phyloP scores from a whole-genome alignment of 192 early-diverging fungal species.

The Dispira simplex region DNA sequence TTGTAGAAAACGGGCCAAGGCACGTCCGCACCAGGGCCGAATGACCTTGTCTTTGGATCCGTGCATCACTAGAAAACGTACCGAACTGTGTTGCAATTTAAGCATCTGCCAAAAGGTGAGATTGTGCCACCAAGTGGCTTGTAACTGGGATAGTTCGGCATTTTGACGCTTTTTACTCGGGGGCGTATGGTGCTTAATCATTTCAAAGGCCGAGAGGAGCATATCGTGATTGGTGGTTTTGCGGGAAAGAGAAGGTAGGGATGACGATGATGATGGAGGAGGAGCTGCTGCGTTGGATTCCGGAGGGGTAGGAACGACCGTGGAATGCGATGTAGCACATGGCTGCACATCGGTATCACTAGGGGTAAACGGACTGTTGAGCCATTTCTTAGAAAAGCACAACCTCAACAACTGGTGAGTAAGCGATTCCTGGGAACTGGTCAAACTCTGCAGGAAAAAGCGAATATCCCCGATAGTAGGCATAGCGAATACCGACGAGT shows the following conservation, averaged over 20 bases:
- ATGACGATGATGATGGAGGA: too few species aligned
- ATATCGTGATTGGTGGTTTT: background rate
- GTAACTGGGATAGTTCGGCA: constrained; percentile 28
- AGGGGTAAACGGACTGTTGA: background rate
- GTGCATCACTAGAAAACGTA: constrained; percentile 26
- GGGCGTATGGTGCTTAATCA: background rate
- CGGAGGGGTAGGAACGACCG: too few species aligned
- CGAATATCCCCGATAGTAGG: constrained; percentile 9
- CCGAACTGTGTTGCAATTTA: constrained; percentile 10
- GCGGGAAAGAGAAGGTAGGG: too few species aligned
- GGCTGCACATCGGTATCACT: background rate
- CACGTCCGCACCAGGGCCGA: constrained; percentile 20
- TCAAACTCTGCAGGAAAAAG: constrained; percentile 8
- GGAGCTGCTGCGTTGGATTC: too few species aligned
- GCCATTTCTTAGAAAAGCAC: constrained; percentile 11
- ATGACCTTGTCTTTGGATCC: constrained; percentile 29
- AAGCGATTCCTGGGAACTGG: background rate
- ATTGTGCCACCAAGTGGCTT: constrained; percentile 25
- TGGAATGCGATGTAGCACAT: too few species aligned
- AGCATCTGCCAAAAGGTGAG: constrained; percentile 18
- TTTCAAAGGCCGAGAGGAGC: background rate
- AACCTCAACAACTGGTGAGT: constrained; percentile 2
- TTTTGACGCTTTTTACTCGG: constrained; percentile 13
- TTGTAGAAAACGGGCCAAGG: constrained; percentile 20
- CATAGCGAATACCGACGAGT: constrained; percentile 11